phyloP scores from a whole-genome alignment of 164 flowering plant genomes.

The Magnolia changhungtana region DNA sequence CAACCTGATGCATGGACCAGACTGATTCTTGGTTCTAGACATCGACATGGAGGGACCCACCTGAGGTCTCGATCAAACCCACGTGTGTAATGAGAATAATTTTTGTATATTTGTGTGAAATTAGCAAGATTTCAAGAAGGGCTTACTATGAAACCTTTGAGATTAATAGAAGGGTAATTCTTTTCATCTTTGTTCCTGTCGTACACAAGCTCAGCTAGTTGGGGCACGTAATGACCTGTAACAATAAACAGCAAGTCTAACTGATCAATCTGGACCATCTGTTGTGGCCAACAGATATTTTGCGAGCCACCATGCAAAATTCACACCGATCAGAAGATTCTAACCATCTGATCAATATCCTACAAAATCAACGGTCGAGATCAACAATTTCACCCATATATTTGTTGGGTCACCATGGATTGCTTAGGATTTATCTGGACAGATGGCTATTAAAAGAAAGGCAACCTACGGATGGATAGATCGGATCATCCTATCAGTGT shows the following conservation, averaged over 20 bases:
- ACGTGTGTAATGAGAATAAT: too few species aligned
- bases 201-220: slow-evolving; percentile 57
- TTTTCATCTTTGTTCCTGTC: slow-evolving; percentile 41
- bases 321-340: too few species aligned
- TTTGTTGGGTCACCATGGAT: neutral
- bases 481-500: neutral
- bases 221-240: slow-evolving; percentile 75
- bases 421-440: neutral
- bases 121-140: slow-evolving; percentile 6
- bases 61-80: too few species aligned
- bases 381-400: neutral
- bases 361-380: too few species aligned
- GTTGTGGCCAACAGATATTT: too few species aligned
- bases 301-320: too few species aligned
- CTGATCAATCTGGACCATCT: neutral
- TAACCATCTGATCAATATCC: neutral
- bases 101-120: neutral
- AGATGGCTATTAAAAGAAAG: too few species aligned
- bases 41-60: too few species aligned
- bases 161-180: slow-evolving; percentile 38
- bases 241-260: neutral
- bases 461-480: too few species aligned
- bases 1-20: too few species aligned
- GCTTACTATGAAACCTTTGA: slow-evolving; percentile 60
- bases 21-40: too few species aligned